These are phyloP conservation scores for Geotrichum ghanense DNA, from an alignment of 805 yeast genomes.

Conservation along the genomic window DNA sequence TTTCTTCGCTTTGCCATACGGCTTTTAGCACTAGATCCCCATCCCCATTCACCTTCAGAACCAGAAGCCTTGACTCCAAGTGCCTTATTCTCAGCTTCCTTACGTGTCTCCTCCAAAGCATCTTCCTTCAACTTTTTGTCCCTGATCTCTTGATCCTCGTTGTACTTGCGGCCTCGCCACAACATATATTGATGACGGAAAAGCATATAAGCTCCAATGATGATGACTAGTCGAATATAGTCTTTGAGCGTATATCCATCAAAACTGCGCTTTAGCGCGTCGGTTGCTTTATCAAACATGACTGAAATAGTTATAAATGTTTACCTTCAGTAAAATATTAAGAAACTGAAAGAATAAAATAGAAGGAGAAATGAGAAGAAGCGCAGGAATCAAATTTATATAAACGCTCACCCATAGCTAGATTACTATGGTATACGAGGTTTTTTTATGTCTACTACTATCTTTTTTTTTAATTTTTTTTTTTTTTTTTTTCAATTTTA, in stretches of 20 bases:
- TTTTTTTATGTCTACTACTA: too few relatives aligned
- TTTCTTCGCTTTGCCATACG: not conserved
- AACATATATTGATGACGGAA: constrained; percentile 1
- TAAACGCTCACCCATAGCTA: too few relatives aligned
- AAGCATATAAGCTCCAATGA: constrained; percentile 1
- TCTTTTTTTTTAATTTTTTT: too few relatives aligned
- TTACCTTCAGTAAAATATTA: too few relatives aligned
- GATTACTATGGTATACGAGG: too few relatives aligned
- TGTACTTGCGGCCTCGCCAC: not conserved
- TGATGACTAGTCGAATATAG: constrained; percentile 1
- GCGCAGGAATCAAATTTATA: too few relatives aligned
- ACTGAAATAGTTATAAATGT: too few relatives aligned
- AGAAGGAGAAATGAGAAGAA: too few relatives aligned
- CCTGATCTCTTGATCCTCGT: not conserved
- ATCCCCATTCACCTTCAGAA: constrained; percentile 1
- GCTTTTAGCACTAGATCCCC: not conserved
- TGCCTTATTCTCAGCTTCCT: constrained; percentile 1
- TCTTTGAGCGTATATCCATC: not conserved
- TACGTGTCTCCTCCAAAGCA: not conserved
- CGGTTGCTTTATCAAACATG: not conserved
- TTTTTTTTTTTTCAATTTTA: too few relatives aligned
- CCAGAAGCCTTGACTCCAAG: not conserved
- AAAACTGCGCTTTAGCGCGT: not conserved
- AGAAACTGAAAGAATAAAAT: too few relatives aligned
- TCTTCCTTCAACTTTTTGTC: not conserved